Base-by-base conservation (phyloP, 2,329 filamentous ascomycete genomes). In the Knufia fluminis region DNA sequence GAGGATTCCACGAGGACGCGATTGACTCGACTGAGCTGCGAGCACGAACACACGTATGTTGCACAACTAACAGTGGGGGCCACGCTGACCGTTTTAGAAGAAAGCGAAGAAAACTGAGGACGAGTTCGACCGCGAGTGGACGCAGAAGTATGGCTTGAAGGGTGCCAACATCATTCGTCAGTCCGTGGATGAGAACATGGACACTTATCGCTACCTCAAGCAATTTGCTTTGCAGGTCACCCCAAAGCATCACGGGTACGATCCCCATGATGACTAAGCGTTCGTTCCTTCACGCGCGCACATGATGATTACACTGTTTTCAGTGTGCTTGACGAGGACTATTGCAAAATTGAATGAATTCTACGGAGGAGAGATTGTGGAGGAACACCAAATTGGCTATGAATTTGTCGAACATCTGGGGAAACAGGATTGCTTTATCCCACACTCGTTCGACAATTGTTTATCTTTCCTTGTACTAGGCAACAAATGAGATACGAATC, bases 1-100 rank as follows among this genome's bases (percentile, higher is more conserved):
- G 82, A 58, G 92, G 92, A 9, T 97, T 94, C 71, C 92, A 97
- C 66, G 86, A 97, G 59, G 92, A 97, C 72, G 92, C 89, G 12
- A 86, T 97, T 59, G 75, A 85, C 58, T 94, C 86, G 63, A 83
- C 76, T 32, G 82, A 81, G 54, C 71, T 98, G 61, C 83, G 83
- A 64, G 79, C 86, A 3, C 64, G 70, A 55, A 49, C 54, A 46
- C 68, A 71, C 52, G 71, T 73, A 65, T 63, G 69, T 60, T 9
- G 24, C 26, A 3, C 17, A 8, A 8, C 16, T 23, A 2, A 9
- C 26, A 38, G 8, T 33, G 33, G 23, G 56, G 36, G 60, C 62
- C n/a, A 58, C 60, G 16, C 53, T 57, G 36, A 57, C 46, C 26
- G 1, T 24, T 3, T 12, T 43, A 61, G 59, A 57, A 60, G 52